phyloP scores from a whole-genome alignment of 78 protist species.

The Polysphondylium violaceum region DNA sequence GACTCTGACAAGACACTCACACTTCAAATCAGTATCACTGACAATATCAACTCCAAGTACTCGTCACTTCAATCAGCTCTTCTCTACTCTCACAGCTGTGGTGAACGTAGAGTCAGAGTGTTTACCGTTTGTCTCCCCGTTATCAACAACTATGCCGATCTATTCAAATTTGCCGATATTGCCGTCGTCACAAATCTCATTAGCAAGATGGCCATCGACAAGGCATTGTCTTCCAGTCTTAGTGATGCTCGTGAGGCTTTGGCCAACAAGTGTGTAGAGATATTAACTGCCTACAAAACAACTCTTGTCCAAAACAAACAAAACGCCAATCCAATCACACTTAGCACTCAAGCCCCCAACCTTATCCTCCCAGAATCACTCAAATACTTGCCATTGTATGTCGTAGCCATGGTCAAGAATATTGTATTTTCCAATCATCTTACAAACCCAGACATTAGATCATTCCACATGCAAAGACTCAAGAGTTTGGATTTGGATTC shows the following conservation, averaged over 20 bases:
- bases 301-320: background rate
- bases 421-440: constrained; percentile 18
- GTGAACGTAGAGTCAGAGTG: constrained; percentile 90
- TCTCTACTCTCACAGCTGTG: constrained; percentile 83
- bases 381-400: constrained; percentile 79
- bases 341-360: constrained; percentile 47
- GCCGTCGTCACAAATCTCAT: constrained; percentile 63
- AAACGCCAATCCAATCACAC: constrained; percentile 10
- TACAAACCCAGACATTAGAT: constrained; percentile 54
- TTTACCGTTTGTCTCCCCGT: constrained; percentile 76
- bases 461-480: constrained; percentile 70
- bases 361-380: constrained; percentile 83
- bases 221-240: constrained; percentile 58
- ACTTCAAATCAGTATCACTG: constrained; percentile 61
- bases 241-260: constrained; percentile 83
- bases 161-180: constrained; percentile 66
- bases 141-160: background rate
- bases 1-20: constrained; percentile 83
- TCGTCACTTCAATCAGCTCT: constrained; percentile 81
- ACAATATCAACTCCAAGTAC: constrained; percentile 24
- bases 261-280: constrained; percentile 71
- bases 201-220: constrained; percentile 86
- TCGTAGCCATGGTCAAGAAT: constrained; percentile 77
- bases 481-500: constrained; percentile 33
- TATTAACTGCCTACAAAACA: constrained; percentile 56